Percentiles rank a stretch among this genome's conserved stretches.
Conservation (phyloP, 169 alveolate genomes). For the Babesia divergens region DNA sequence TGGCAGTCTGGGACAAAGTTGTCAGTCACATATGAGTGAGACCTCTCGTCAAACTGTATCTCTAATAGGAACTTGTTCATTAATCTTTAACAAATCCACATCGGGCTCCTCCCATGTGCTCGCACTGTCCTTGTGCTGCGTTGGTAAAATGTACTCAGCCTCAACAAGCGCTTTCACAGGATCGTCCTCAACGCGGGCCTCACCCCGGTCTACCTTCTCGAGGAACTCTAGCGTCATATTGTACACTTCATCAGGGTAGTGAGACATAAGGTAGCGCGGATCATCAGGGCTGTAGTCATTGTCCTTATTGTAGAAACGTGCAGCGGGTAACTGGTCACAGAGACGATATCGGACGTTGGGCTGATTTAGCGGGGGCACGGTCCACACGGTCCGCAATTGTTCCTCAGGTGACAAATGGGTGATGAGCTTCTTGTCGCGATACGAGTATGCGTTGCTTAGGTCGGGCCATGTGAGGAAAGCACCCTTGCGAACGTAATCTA, state of each 20-base stretch:
- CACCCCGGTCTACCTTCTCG: conserved; percentile 54
- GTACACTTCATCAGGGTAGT: conserved; percentile 45
- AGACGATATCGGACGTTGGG: background rate
- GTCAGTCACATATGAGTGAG: background rate
- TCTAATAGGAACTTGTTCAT: background rate
- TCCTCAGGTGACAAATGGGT: conserved; percentile 41
- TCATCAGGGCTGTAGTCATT: conserved; percentile 15
- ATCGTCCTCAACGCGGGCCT: conserved; percentile 54
- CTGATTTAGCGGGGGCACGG: conserved; percentile 48
- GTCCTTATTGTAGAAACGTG: conserved; percentile 43
- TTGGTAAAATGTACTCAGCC: conserved; percentile 1
- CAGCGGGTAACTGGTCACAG: conserved; percentile 35
- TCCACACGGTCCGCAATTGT: conserved; percentile 45
- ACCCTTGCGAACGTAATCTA: conserved; percentile 53
- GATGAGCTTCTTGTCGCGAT: conserved; percentile 29
- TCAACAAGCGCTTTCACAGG: conserved; percentile 51
- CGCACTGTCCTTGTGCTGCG: background rate
- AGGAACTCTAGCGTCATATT: conserved; percentile 48
- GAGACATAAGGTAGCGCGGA: conserved; percentile 37
- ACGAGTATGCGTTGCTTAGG: conserved; percentile 37
- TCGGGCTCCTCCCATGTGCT: conserved; percentile 64
- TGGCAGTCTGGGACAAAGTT: conserved; percentile 1
- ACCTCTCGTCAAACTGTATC: background rate
- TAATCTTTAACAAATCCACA: background rate
- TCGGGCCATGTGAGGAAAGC: conserved; percentile 46